These are phyloP conservation scores for Sporothrix variecibatus DNA, from an alignment of 2,329 filamentous ascomycete species.

Conservation along the genomic window DNA sequence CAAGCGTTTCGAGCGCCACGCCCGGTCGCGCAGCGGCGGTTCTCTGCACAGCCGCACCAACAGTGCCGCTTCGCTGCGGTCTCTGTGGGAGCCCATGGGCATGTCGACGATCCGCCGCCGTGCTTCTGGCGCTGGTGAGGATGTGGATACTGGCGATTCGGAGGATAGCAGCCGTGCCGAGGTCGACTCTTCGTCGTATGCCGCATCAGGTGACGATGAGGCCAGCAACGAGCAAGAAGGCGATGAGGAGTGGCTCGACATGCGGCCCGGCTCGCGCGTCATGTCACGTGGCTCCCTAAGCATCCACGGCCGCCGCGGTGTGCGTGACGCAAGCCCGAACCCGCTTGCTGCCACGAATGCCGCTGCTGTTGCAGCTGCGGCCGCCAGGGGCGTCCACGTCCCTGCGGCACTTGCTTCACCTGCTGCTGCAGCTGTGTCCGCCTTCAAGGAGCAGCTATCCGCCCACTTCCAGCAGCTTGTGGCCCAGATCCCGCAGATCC, in stretches of 20 bases:
- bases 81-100: conserved; percentile 60
- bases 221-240: conserved; percentile 37
- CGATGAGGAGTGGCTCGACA: conserved; percentile 43
- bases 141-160: background rate
- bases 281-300: conserved; percentile 16
- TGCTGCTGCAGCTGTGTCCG: conserved; percentile 63
- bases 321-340: conserved; percentile 32
- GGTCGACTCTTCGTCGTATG: conserved; percentile 30
- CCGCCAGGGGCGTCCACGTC: conserved; percentile 34
- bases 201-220: conserved; percentile 24
- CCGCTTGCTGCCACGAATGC: conserved; percentile 28
- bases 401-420: conserved; percentile 53
- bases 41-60: conserved; percentile 62
- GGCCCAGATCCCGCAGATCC: conserved; percentile 56
- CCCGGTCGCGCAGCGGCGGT: conserved; percentile 66
- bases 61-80: conserved; percentile 67
- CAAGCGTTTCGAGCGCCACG: conserved; percentile 61
- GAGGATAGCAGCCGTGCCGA: conserved; percentile 26
- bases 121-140: conserved; percentile 15
- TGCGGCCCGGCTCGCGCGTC: conserved; percentile 36
- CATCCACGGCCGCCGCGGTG: conserved; percentile 30
- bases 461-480: conserved; percentile 58
- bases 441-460: conserved; percentile 72
- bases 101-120: conserved; percentile 25
- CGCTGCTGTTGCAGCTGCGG: conserved; percentile 30